Base-by-base conservation (phyloP, 2,329 filamentous ascomycete genomes). In the Xylaria sp. region DNA sequence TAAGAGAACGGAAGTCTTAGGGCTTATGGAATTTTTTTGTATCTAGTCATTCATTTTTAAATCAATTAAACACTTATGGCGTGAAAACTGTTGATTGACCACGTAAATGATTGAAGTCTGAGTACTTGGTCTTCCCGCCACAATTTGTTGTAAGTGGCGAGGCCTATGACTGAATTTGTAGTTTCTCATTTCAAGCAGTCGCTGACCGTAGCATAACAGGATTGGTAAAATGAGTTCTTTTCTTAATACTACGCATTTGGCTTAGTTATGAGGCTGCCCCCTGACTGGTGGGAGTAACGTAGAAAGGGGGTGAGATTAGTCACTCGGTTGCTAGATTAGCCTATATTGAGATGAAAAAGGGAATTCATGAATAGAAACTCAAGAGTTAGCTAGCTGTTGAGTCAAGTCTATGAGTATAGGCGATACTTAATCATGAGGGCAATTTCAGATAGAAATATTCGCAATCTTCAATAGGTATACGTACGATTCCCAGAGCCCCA, bases 1-100 rank as follows among this genome's bases (percentile, higher is more conserved):
- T 28, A 18, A 52, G 6, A 7, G 12, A 55, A 55, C 15, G n/a
- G 18, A 15, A 18, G 18, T 36, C 2, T 36, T 55, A 18, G 51
- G 10, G 6, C 12, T 55, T 36, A 15, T 4, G 8, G 20, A 20
- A n/a, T 12, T n/a, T 2, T 18, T 20, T 36, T 55, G 28, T 55
- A 55, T 33, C 51, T 55, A 55, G 28, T 55, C 28, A 55, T 13
- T 54, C 51, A 13, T 54, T 54, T 51, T 54, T n/a, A 7, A 54
- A 54, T 54, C 25, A 54, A 54, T 33, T n/a, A 52, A 51, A 54
- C 12, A 54, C 28, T n/a, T 54, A 20, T 55, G 51, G 51, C 51
- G 51, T 20, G 51, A 28, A 36, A 55, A 28, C 5, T 55, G 28
- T 55, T 55, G 28, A 55, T 36, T 36, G 51, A 55, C 51, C 18